Conservation (phyloP, 495 filamentous ascomycete species). For the Parachaetomium inaequale region DNA sequence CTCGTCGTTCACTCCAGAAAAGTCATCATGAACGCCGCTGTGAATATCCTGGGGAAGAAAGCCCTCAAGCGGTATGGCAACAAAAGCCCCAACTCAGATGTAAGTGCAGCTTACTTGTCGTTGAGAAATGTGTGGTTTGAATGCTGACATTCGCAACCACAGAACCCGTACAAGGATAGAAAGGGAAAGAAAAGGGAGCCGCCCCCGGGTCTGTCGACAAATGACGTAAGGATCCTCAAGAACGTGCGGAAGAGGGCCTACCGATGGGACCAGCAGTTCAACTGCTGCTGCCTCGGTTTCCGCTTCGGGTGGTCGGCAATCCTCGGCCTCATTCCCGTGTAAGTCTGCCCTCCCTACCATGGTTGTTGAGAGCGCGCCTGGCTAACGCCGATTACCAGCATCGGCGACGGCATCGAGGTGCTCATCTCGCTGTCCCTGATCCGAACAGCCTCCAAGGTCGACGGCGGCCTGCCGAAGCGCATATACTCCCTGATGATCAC, state of each 20-base stretch:
- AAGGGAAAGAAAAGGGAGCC: slow-evolving; percentile 66
- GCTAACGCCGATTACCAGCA: slow-evolving; percentile 36
- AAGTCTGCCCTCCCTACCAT: slow-evolving; percentile 35
- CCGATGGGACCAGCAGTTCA: slow-evolving; percentile 65
- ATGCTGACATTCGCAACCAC: slow-evolving; percentile 6
- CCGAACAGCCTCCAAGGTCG: slow-evolving; percentile 59
- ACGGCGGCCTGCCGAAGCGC: slow-evolving; percentile 61
- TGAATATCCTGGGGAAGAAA: slow-evolving; percentile 58
- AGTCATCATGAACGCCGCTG: slow-evolving; percentile 24
- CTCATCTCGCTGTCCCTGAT: slow-evolving; percentile 68
- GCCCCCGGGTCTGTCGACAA: slow-evolving; percentile 67
- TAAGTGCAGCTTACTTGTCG: slow-evolving; percentile 34
- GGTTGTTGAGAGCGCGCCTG: background rate
- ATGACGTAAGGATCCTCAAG: slow-evolving; percentile 76
- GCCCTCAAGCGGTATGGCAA: slow-evolving; percentile 69
- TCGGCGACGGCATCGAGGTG: slow-evolving; percentile 73
- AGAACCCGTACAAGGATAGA: slow-evolving; percentile 74
- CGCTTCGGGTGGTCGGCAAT: slow-evolving; percentile 79
- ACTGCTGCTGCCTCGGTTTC: slow-evolving; percentile 68
- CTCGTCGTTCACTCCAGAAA: background rate
- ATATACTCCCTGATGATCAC: slow-evolving; percentile 66
- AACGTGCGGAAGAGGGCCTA: slow-evolving; percentile 79
- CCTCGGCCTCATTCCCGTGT: slow-evolving; percentile 76
- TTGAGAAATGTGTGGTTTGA: background rate
- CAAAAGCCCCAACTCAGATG: slow-evolving; percentile 68